phyloP scores from a whole-genome alignment of 2,329 filamentous ascomycete genomes.

The Aureobasidium sp. region DNA sequence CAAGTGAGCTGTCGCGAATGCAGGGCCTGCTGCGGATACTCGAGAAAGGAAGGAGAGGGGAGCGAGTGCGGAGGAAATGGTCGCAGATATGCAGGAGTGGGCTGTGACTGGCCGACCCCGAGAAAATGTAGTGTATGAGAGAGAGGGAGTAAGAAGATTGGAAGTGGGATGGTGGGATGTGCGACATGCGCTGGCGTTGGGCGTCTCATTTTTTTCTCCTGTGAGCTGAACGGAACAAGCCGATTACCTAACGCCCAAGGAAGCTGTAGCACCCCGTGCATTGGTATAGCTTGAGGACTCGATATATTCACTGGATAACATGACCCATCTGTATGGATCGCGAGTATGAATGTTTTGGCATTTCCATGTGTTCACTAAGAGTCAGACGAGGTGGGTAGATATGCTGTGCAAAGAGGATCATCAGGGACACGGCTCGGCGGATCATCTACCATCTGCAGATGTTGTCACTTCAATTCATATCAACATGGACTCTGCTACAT shows the following conservation, averaged over 20 bases:
- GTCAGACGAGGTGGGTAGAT: not conserved
- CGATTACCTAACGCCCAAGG: constrained; percentile 3
- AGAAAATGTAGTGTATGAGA: not conserved
- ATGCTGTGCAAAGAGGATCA: not conserved
- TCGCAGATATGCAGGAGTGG: constrained; percentile 18
- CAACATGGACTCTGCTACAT: not conserved
- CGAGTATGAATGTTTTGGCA: not conserved
- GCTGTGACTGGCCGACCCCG: constrained; percentile 21
- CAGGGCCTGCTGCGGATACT: constrained; percentile 26
- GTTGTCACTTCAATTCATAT: not conserved
- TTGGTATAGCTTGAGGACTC: not conserved
- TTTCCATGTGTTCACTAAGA: too few relatives aligned
- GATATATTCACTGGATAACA: not conserved
- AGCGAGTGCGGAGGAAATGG: constrained; percentile 20
- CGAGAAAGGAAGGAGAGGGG: constrained; percentile 16
- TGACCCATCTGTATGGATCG: too few relatives aligned
- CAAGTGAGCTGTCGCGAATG: constrained; percentile 17
- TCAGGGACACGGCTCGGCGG: not conserved
- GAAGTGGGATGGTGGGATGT: constrained; percentile 6
- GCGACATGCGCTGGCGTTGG: not conserved
- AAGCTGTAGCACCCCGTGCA: not conserved
- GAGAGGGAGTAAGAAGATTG: not conserved
- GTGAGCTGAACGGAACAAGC: not conserved
- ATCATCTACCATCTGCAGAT: not conserved
- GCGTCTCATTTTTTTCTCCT: constrained; percentile 3